Evolutionary conservation across 352 stramenopile genomes (phyloP).

Genomic region (Pythium dissimile): DNA sequence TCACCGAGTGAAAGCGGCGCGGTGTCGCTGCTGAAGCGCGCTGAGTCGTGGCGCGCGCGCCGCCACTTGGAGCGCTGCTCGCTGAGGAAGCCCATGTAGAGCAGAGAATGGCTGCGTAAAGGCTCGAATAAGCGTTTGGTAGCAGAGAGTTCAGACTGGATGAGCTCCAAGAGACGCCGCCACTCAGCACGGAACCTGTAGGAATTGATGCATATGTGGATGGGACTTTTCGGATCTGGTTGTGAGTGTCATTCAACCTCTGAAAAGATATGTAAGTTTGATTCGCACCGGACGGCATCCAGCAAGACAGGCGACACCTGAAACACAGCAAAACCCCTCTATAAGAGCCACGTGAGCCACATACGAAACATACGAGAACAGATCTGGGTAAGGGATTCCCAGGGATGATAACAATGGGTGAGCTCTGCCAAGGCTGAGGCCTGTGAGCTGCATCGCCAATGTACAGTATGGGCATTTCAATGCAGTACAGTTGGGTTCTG

Average conservation of each 20-base stretch:
- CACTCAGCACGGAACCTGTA: background rate
- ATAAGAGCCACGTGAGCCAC: background rate
- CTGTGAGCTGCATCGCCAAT: no score
- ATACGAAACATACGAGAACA: no score
- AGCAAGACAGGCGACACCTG: no score
- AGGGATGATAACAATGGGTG: no score
- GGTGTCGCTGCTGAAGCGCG: background rate
- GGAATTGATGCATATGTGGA: background rate
- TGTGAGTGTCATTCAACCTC: background rate
- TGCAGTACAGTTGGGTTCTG: no score
- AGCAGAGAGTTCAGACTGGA: slow-evolving; percentile 3
- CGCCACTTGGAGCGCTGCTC: slow-evolving; percentile 29
- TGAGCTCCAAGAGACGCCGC: background rate
- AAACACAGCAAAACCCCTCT: background rate
- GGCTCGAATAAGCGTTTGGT: no score
- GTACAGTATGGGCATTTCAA: no score
- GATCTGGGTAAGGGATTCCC: no score
- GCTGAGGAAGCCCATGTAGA: slow-evolving; percentile 20
- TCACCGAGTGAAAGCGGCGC: background rate
- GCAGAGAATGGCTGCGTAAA: background rate
- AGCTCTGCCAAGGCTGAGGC: no score
- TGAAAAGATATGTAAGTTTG: background rate
- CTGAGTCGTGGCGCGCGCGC: slow-evolving; percentile 22
- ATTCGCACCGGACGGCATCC: no score
- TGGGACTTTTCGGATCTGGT: background rate